These are phyloP conservation scores for Fusarium fracticaudum DNA, from an alignment of 2,329 filamentous ascomycete genomes.

Conservation along the genomic window DNA sequence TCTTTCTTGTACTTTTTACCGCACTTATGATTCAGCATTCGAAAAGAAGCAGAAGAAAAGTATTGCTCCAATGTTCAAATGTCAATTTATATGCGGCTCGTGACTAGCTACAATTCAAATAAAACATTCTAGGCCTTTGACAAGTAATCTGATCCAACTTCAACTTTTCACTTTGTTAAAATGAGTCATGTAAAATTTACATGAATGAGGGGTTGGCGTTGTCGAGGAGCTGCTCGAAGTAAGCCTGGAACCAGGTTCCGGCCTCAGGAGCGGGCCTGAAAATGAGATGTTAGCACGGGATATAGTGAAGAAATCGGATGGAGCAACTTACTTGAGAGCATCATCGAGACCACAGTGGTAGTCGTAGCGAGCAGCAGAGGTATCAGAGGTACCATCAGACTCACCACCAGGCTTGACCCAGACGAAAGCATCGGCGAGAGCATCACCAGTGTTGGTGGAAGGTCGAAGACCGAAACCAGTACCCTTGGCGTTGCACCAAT, in stretches of 20 bases:
- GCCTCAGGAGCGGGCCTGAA: slow-evolving; percentile 72
- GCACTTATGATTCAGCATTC: background rate
- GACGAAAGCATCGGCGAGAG: slow-evolving; percentile 71
- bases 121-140: background rate
- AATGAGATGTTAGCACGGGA: slow-evolving; percentile 39
- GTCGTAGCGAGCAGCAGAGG: slow-evolving; percentile 52
- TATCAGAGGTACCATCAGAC: slow-evolving; percentile 62
- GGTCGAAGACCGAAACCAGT: slow-evolving; percentile 74
- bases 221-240: slow-evolving; percentile 65
- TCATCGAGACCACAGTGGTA: slow-evolving; percentile 60
- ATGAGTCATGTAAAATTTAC: background rate
- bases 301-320: fast-evolving
- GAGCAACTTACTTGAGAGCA: slow-evolving; percentile 52
- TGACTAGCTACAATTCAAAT: background rate
- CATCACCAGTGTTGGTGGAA: slow-evolving; percentile 67
- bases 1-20: background rate
- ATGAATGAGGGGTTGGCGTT: slow-evolving; percentile 65
- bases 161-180: background rate
- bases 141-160: background rate
- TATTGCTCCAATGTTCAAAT: background rate
- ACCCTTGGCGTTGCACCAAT: slow-evolving; percentile 74
- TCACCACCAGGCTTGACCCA: slow-evolving; percentile 76
- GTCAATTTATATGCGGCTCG: background rate
- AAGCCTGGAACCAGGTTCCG: slow-evolving; percentile 72
- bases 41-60: background rate